phyloP scores from a whole-genome alignment of 148 eudicot genomes.

The Silene latifolia region DNA sequence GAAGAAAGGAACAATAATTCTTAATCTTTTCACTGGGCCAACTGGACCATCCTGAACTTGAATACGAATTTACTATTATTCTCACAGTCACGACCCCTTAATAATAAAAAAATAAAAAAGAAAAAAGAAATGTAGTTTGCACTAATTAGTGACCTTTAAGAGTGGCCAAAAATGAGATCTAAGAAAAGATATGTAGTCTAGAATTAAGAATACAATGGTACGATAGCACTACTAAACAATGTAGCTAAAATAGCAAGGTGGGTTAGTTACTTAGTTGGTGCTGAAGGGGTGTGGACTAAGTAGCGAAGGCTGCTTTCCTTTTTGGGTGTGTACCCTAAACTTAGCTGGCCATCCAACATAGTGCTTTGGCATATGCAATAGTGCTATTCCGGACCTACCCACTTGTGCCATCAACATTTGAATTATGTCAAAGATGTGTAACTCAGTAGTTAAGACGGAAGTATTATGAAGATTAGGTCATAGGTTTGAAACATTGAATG shows the following conservation, averaged over 20 bases:
- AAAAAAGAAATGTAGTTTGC: neutral
- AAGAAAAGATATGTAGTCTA: neutral
- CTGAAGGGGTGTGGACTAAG: no score
- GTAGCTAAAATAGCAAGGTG: neutral
- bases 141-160: neutral
- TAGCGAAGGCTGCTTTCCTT: constrained; percentile 2
- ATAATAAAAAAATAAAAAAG: no score
- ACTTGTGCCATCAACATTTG: neutral
- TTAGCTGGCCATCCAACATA: neutral
- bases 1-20: no score
- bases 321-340: constrained; percentile 15
- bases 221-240: neutral
- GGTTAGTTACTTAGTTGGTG: constrained; percentile 12
- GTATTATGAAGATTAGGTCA: no score
- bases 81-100: no score
- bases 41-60: no score
- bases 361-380: neutral
- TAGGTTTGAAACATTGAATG: no score
- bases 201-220: neutral
- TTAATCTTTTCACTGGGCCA: no score
- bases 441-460: no score
- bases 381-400: neutral
- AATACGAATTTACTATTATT: no score
- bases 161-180: neutral
- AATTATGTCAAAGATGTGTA: no score